phyloP scores from a whole-genome alignment of 768 basidiomycete genomes.

The Russula sp. region DNA sequence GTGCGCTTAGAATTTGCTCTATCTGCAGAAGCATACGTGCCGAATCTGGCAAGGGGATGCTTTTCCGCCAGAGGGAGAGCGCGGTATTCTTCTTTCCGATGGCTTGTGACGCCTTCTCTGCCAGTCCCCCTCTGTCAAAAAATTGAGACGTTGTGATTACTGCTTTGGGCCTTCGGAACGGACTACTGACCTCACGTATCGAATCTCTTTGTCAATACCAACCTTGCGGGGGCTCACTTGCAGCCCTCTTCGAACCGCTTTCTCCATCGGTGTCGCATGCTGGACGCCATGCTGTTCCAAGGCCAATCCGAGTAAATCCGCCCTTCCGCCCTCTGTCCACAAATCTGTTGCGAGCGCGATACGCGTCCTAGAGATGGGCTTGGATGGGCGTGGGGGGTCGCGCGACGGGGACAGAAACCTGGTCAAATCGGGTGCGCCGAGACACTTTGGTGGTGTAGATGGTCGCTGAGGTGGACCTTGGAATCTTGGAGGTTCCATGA shows the following conservation, averaged over 20 bases:
- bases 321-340: constrained; percentile 43
- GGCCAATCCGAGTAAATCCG: constrained; percentile 49
- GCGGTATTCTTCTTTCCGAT: constrained; percentile 12
- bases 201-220: constrained; percentile 34
- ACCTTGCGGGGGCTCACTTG: constrained; percentile 55
- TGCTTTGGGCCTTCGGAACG: neutral
- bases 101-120: constrained; percentile 14
- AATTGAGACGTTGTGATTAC: neutral
- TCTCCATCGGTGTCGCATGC: constrained; percentile 34
- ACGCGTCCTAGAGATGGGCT: constrained; percentile 48
- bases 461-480: constrained; percentile 1
- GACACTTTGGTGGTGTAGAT: constrained; percentile 11
- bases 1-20: neutral
- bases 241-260: constrained; percentile 44
- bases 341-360: constrained; percentile 49
- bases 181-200: constrained; percentile 44
- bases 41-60: constrained; percentile 8
- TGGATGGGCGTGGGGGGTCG: constrained; percentile 23
- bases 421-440: neutral
- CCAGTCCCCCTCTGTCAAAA: constrained; percentile 13
- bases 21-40: constrained; percentile 15
- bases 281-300: constrained; percentile 41
- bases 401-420: neutral
- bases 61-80: constrained; percentile 17
- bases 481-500: constrained; percentile 6